These are phyloP conservation scores for Triglochin maritima DNA, from an alignment of 106 monocot species.

Conservation along the genomic window DNA sequence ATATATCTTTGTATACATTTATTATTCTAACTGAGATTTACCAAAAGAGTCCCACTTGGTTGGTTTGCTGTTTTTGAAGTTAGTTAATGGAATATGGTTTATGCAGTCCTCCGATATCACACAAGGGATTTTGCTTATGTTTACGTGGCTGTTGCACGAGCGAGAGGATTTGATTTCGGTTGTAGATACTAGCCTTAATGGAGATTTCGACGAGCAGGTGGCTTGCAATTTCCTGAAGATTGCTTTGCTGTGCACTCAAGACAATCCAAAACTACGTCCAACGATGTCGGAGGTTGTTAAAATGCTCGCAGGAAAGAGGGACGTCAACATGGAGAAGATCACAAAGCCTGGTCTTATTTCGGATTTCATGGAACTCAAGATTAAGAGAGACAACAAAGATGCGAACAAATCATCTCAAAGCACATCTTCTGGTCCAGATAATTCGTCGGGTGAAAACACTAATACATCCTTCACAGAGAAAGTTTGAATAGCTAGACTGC, in stretches of 20 bases:
- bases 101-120: background rate
- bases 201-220: conserved; percentile 7
- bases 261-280: conserved; percentile 9
- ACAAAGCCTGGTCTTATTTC: conserved; percentile 13
- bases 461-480: too few species aligned
- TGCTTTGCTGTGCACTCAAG: conserved; percentile 16
- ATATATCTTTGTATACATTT: too few species aligned
- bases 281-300: conserved; percentile 13
- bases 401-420: background rate
- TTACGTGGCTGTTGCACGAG: conserved; percentile 10
- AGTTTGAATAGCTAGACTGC: too few species aligned
- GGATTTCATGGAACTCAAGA: conserved; percentile 5
- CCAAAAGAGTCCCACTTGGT: background rate
- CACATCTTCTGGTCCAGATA: background rate
- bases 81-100: background rate
- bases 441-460: background rate
- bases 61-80: too few species aligned
- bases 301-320: conserved; percentile 6
- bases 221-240: conserved; percentile 13
- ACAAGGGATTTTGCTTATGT: conserved; percentile 3
- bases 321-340: conserved; percentile 4
- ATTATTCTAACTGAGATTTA: too few species aligned
- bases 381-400: background rate
- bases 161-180: conserved; percentile 2
- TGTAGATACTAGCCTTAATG: conserved; percentile 6